Percentiles rank a stretch among this genome's conserved stretches.
These are phyloP conservation scores for Gnomoniopsis smithogilvyi DNA, from an alignment of 2,329 filamentous ascomycete species.

Conservation along the genomic window DNA sequence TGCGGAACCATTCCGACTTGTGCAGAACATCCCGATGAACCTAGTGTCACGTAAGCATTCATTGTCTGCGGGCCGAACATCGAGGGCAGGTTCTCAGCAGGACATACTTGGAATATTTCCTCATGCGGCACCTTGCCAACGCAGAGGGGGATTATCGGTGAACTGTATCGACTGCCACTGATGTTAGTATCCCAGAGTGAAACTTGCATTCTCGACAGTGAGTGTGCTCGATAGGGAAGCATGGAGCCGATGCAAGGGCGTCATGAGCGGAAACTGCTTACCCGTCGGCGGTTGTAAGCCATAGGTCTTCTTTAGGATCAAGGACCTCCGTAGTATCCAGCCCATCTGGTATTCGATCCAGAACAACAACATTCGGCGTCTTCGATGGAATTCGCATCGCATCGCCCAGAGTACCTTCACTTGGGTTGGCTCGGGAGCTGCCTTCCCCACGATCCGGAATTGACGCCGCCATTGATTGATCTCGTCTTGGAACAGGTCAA, in stretches of 20 bases:
- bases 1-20: conserved; percentile 46
- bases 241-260: no score
- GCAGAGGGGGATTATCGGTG: conserved; percentile 40
- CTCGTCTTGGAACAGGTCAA: neutral
- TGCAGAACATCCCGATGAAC: conserved; percentile 45
- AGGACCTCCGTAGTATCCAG: conserved; percentile 29
- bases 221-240: neutral
- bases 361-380: conserved; percentile 35
- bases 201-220: conserved; percentile 1
- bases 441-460: conserved; percentile 8
- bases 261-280: conserved; percentile 24
- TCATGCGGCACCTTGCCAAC: conserved; percentile 38
- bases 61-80: neutral
- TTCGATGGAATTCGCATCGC: conserved; percentile 38
- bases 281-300: conserved; percentile 48
- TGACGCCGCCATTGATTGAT: neutral
- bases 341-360: conserved; percentile 32
- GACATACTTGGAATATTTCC: conserved; percentile 40
- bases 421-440: neutral
- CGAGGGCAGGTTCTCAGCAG: neutral
- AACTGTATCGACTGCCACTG: conserved; percentile 39
- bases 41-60: conserved; percentile 21
- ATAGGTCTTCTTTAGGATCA: conserved; percentile 43
- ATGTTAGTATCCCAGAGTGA: conserved; percentile 16
- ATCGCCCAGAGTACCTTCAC: conserved; percentile 31